Percentiles rank a stretch among this genome's conserved stretches.
These are phyloP conservation scores for Kwoniella bestiolae DNA, from an alignment of 768 basidiomycete species.

Conservation along the genomic window DNA sequence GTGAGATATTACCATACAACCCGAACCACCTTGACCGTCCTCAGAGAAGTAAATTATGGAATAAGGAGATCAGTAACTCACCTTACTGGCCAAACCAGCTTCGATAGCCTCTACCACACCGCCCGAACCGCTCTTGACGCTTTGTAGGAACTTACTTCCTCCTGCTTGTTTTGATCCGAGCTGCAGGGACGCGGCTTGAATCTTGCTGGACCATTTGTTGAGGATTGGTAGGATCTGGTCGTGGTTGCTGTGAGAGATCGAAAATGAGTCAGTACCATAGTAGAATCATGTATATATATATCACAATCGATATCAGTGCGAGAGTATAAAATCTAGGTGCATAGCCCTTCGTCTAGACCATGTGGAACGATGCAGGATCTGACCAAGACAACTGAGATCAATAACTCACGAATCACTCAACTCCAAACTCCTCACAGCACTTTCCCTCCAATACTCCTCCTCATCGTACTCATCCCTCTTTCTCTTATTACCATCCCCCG, in stretches of 20 bases:
- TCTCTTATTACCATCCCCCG: slow-evolving; percentile 32
- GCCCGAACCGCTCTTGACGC: slow-evolving; percentile 57
- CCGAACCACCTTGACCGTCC: not conserved
- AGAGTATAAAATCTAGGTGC: too few species aligned
- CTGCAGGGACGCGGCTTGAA: slow-evolving; percentile 86
- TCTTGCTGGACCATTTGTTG: slow-evolving; percentile 93
- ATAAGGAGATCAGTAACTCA: slow-evolving; percentile 30
- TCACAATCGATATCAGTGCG: too few species aligned
- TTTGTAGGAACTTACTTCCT: slow-evolving; percentile 62
- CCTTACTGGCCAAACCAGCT: slow-evolving; percentile 63
- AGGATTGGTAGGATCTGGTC: slow-evolving; percentile 76
- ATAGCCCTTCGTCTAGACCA: too few species aligned
- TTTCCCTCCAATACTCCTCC: slow-evolving; percentile 42
- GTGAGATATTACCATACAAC: not conserved
- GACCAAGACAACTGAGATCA: not conserved
- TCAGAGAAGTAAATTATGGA: too few species aligned
- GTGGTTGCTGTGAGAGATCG: slow-evolving; percentile 63
- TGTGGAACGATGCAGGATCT: too few species aligned
- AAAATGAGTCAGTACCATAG: slow-evolving; percentile 16
- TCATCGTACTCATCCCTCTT: slow-evolving; percentile 36
- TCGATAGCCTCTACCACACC: slow-evolving; percentile 74
- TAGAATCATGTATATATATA: too few species aligned
- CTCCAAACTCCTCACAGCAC: slow-evolving; percentile 39
- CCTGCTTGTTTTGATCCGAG: slow-evolving; percentile 63
- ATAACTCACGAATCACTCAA: slow-evolving; percentile 49